Base-by-base conservation (phyloP, 805 yeast species). In the Candida incommunis region DNA sequence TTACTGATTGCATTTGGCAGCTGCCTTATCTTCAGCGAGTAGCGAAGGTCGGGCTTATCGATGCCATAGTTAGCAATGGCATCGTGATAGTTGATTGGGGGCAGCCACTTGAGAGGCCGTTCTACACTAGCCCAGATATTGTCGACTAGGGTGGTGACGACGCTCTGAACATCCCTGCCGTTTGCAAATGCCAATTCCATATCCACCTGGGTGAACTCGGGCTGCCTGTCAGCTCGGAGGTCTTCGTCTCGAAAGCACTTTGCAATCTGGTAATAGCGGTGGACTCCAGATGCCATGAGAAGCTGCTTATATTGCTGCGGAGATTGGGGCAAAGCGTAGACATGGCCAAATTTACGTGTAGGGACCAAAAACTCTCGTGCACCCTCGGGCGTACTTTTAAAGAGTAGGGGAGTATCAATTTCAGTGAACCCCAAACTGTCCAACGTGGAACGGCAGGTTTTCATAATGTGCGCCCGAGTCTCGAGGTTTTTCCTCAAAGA, bases 251-350 rank as follows among this genome's bases (percentile, higher is more conserved):
- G 71, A 60, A 92, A 92, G 60, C 99, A 92, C 56, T 76, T 79
- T 2, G 98, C 97, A 34, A 92, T 68, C 63, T 92, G 98, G 62
- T 76, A 92, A 62, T 92, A 92, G 42, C 76, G 71, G 43, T 81
- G 72, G 34, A 92, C 76, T 1, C 98, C 98, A 35, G 95, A 80
- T 1, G 96, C 94, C 87, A 92, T 92, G 26, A 92, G 66, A 35
- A 92, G 67, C 62, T 92, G 98, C 58, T 92, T 92, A 59, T 90
- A 92, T 59, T 92, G 98, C 59, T 92, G 99, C 0, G 98, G 99
- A 15, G 96, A 85, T 61, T 92, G 99, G 0, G 97, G 96, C 23
- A 92, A 68, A 0, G 98, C 96, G 60, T 90, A 92, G 61, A 83
- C 82, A 18, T 68, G 64, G 2, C 64, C 62, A 1, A 65, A 58